These are phyloP conservation scores for Penstemon barbatus DNA, from an alignment of 257 asterid species.

Conservation along the genomic window DNA sequence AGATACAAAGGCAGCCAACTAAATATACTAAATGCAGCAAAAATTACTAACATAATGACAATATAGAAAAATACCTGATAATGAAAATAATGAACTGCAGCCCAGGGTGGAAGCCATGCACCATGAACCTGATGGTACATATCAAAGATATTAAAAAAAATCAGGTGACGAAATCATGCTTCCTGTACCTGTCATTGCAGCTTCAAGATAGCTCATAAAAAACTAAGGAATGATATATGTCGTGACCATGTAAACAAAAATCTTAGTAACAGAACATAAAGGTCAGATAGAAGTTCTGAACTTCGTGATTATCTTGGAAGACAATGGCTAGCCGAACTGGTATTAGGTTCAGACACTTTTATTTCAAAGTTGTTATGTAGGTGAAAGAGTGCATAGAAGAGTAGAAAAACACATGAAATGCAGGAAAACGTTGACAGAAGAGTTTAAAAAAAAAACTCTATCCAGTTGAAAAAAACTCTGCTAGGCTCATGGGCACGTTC, in stretches of 20 bases:
- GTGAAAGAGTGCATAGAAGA: slow-evolving; percentile 2
- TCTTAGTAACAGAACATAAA: not conserved
- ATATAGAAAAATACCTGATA: slow-evolving; percentile 51
- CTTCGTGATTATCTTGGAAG: not conserved
- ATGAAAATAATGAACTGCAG: slow-evolving; percentile 44
- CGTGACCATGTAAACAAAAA: not conserved
- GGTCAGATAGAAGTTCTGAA: not conserved
- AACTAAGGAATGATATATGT: not conserved
- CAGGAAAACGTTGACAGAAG: not conserved
- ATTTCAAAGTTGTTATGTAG: not conserved
- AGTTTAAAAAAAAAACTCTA: not conserved
- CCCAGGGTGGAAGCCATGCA: slow-evolving; percentile 97
- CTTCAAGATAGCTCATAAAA: not conserved
- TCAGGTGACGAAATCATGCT: slow-evolving; percentile 1
- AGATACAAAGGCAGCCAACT: slow-evolving; percentile 24
- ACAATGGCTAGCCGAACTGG: not conserved
- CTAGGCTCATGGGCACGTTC: not conserved
- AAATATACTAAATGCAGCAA: slow-evolving; percentile 10
- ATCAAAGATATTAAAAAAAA: slow-evolving; percentile 23
- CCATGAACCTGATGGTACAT: slow-evolving; percentile 56
- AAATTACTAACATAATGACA: not conserved
- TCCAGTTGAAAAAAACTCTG: not conserved
- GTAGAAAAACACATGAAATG: not conserved
- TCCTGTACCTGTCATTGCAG: not conserved
- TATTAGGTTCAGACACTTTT: not conserved